phyloP scores from a whole-genome alignment of 1,284 basidiomycete species.

The Sporisorium reilianum region DNA sequence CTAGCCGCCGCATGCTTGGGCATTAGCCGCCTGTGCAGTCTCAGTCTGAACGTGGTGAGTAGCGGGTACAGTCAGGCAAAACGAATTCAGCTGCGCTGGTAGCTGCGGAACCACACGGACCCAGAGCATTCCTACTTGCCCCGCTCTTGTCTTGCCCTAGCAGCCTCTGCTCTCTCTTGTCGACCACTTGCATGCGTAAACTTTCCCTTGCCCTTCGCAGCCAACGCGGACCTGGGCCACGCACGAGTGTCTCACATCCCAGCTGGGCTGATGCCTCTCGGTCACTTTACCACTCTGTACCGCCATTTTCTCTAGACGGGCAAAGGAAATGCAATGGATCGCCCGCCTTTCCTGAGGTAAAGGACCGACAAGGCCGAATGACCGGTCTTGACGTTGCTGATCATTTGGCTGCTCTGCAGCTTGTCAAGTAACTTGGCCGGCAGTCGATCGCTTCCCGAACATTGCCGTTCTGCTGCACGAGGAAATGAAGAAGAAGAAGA shows the following conservation, averaged over 20 bases:
- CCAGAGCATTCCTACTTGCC: neutral
- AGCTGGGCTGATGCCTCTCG: neutral
- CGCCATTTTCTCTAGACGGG: too few species aligned
- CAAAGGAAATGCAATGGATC: neutral
- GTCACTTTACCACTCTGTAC: too few species aligned
- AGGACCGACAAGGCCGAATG: too few species aligned
- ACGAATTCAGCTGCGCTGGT: neutral
- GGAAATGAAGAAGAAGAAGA: neutral
- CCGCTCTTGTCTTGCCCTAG: neutral
- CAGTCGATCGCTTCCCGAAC: slow-evolving; percentile 1
- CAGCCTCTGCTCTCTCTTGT: too few species aligned
- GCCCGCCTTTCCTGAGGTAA: neutral
- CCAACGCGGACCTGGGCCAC: neutral
- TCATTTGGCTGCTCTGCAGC: neutral
- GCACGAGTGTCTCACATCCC: slow-evolving; percentile 4
- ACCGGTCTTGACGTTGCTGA: neutral
- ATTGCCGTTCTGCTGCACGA: neutral
- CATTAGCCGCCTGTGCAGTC: slow-evolving; percentile 1
- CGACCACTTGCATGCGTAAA: too few species aligned
- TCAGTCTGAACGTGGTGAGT: neutral
- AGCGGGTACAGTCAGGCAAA: neutral
- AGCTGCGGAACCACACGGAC: neutral
- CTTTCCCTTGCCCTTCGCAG: too few species aligned
- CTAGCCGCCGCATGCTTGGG: neutral
- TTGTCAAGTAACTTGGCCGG: neutral